Evolutionary conservation across 192 early-diverging fungal genomes (phyloP).

Genomic region (Umbelopsis vinacea): DNA sequence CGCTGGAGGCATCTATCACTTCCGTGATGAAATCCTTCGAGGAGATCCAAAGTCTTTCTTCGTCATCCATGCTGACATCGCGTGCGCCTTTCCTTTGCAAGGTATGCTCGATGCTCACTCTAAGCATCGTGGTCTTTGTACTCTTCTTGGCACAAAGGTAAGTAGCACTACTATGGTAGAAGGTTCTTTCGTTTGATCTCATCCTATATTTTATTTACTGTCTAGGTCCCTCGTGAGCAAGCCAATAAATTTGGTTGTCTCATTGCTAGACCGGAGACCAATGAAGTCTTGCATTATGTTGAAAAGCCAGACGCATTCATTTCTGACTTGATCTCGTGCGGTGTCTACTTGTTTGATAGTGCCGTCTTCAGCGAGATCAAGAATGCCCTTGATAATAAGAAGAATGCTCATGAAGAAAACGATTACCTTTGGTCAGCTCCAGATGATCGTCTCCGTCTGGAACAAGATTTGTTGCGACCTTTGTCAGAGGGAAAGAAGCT

Average conservation of each 20-base stretch:
- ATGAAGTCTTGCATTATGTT: conserved; percentile 95
- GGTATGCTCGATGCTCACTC: conserved; percentile 87
- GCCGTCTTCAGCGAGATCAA: conserved; percentile 88
- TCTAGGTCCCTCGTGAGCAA: conserved; percentile 62
- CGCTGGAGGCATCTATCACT: conserved; percentile 97
- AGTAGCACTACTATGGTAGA: not conserved
- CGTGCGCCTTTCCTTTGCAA: conserved; percentile 89
- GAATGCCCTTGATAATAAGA: conserved; percentile 73
- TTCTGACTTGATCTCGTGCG: conserved; percentile 93
- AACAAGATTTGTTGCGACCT: conserved; percentile 90
- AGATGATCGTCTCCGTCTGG: conserved; percentile 80
- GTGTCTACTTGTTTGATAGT: conserved; percentile 92
- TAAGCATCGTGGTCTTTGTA: conserved; percentile 81
- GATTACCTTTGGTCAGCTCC: conserved; percentile 39
- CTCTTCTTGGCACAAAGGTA: conserved; percentile 90
- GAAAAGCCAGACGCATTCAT: conserved; percentile 98
- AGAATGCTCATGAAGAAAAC: conserved; percentile 42
- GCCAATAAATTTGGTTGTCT: conserved; percentile 93
- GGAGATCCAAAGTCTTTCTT: conserved; percentile 92
- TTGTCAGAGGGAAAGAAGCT: conserved; percentile 86
- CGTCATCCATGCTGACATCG: conserved; percentile 97
- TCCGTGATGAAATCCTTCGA: conserved; percentile 96
- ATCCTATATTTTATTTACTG: not conserved
- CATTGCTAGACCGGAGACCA: conserved; percentile 85
- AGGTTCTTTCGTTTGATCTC: not conserved